Evolutionary conservation across 352 stramenopile species (phyloP).

Genomic region (Pythium brachiatum): DNA sequence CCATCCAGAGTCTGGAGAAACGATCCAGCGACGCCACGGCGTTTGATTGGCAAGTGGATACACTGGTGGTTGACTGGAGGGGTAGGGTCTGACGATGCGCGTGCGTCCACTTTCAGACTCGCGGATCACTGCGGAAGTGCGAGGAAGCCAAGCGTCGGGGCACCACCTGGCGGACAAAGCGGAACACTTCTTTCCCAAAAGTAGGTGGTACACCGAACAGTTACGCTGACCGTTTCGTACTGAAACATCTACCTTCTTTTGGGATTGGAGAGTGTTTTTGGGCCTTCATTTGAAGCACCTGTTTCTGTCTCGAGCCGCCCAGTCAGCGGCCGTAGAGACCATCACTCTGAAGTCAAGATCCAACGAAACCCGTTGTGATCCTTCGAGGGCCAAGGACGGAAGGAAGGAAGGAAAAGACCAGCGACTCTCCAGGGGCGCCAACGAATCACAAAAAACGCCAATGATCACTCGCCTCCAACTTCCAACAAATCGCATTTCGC

Average conservation of each 20-base stretch:
- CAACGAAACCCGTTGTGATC: constrained; percentile 3
- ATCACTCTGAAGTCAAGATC: constrained; percentile 2
- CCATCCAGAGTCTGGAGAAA: neutral
- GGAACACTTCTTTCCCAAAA: neutral
- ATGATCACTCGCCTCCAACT: neutral
- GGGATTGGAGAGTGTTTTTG: neutral
- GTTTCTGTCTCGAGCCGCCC: neutral
- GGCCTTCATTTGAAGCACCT: neutral
- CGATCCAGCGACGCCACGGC: neutral
- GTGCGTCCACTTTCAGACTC: neutral
- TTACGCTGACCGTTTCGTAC: neutral
- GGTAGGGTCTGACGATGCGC: neutral
- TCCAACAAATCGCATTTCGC: neutral
- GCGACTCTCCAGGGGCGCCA: neutral
- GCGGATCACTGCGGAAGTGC: neutral
- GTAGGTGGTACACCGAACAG: neutral
- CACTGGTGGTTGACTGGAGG: neutral
- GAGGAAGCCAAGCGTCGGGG: neutral
- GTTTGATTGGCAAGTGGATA: constrained; percentile 2
- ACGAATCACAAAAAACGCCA: neutral
- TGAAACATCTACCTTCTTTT: neutral
- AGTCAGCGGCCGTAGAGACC: neutral
- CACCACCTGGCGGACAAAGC: neutral
- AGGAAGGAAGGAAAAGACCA: neutral
- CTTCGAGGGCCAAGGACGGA: neutral